A percentile compares a stretch with the other conserved stretches of the same genome.
These are phyloP conservation scores for Gossypium schwendimanii DNA, from an alignment of 441 rosid genomes.

Conservation along the genomic window DNA sequence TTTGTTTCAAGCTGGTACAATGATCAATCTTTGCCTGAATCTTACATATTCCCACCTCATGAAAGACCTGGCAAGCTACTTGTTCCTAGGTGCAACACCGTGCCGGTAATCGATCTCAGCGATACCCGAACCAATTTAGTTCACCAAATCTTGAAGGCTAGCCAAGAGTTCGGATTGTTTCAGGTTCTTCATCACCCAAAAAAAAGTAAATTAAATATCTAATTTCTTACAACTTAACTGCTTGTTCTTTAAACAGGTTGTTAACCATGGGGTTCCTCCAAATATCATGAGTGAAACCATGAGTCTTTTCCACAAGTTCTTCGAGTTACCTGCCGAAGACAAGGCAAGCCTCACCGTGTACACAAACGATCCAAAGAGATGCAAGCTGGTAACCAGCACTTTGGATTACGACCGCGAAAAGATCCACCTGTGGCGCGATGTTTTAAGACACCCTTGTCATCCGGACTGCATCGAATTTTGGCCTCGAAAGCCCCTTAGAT, in stretches of 20 bases:
- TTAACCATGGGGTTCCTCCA: slow-evolving; percentile 21
- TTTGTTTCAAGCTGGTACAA: slow-evolving; percentile 24
- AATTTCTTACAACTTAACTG: too few relatives aligned
- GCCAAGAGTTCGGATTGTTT: slow-evolving; percentile 34
- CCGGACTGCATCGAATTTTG: slow-evolving; percentile 27
- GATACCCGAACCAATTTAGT: neutral
- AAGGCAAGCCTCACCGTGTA: slow-evolving; percentile 14
- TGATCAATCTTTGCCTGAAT: slow-evolving; percentile 7
- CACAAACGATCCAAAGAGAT: slow-evolving; percentile 15
- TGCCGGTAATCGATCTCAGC: slow-evolving; percentile 26
- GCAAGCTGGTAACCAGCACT: slow-evolving; percentile 20
- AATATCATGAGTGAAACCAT: slow-evolving; percentile 9
- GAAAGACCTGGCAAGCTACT: slow-evolving; percentile 22
- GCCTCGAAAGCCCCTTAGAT: slow-evolving; percentile 31
- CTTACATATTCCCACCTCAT: slow-evolving; percentile 29
- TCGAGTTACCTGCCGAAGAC: slow-evolving; percentile 26
- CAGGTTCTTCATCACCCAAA: neutral
- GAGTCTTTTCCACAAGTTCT: slow-evolving; percentile 26
- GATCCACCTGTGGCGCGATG: slow-evolving; percentile 31
- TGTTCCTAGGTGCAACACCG: neutral
- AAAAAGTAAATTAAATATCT: too few relatives aligned
- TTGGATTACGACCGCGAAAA: slow-evolving; percentile 3
- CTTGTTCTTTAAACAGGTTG: slow-evolving; percentile 6
- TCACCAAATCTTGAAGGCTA: slow-evolving; percentile 19
- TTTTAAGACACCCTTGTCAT: slow-evolving; percentile 28